Evolutionary conservation across 179 eudicot species (phyloP).

Genomic region (Silene coronaria): DNA sequence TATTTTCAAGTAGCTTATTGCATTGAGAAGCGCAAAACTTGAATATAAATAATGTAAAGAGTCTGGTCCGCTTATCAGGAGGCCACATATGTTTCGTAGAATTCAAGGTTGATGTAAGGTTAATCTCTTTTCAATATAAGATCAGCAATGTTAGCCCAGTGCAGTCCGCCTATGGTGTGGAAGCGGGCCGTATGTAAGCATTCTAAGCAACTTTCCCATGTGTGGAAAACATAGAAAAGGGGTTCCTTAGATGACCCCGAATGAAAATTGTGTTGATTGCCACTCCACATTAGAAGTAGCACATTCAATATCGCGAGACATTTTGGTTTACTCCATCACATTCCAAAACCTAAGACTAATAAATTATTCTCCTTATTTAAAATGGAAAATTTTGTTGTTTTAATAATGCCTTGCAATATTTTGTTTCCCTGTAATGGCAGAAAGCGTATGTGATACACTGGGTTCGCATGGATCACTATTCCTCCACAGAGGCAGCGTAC

Average conservation of each 20-base stretch:
- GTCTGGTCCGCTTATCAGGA: neutral
- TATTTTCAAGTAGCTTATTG: neutral
- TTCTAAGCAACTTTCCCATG: neutral
- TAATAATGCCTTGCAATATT: neutral
- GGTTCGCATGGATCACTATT: slow-evolving; percentile 68
- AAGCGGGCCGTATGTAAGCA: neutral
- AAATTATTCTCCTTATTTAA: neutral
- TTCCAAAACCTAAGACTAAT: neutral
- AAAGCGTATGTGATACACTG: slow-evolving; percentile 85
- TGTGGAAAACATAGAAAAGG: neutral
- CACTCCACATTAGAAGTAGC: neutral
- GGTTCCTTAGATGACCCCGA: neutral
- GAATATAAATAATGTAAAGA: neutral
- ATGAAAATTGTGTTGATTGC: neutral
- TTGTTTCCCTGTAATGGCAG: slow-evolving; percentile 31
- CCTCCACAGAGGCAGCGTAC: slow-evolving; percentile 70
- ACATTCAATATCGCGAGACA: neutral
- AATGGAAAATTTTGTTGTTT: neutral
- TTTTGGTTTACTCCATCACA: neutral
- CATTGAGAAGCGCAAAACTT: neutral
- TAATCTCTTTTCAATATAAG: neutral
- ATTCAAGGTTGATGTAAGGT: neutral
- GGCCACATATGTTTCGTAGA: neutral
- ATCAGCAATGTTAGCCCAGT: neutral
- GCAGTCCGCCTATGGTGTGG: neutral